Percentiles rank a stretch among this genome's conserved stretches.
phyloP scores from a whole-genome alignment of 2,329 filamentous ascomycete genomes.

The Diaporthe caulivora region DNA sequence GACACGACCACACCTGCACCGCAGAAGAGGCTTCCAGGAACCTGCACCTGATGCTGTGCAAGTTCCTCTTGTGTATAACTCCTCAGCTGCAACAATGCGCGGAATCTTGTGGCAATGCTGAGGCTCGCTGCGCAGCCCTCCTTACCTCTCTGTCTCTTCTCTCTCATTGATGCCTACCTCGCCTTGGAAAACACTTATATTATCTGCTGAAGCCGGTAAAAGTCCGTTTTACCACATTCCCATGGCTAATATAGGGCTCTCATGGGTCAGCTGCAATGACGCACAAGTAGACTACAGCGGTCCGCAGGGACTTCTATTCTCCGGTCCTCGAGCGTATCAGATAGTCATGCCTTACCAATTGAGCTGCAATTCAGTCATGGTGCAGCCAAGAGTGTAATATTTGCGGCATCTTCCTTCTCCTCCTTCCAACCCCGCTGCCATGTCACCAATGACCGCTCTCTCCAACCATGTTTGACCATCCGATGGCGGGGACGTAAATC shows the following conservation, averaged over 20 bases:
- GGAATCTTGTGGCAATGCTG: too few relatives aligned
- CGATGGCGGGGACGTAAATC: conserved; percentile 1
- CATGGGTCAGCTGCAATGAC: not conserved
- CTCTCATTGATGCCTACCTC: not conserved
- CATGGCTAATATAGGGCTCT: not conserved
- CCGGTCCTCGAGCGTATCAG: not conserved
- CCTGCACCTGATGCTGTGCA: not conserved
- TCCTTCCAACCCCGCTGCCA: conserved; percentile 25
- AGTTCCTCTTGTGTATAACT: not conserved
- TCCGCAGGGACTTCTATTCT: not conserved
- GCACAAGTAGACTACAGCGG: not conserved
- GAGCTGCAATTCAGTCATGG: conserved; percentile 17
- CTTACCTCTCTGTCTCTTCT: not conserved
- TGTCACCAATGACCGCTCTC: conserved; percentile 22
- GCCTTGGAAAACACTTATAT: too few relatives aligned
- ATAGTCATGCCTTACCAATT: conserved; percentile 33
- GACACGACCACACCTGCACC: not conserved
- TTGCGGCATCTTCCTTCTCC: conserved; percentile 29
- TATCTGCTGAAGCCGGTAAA: too few relatives aligned
- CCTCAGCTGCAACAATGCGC: not conserved
- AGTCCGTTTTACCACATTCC: not conserved
- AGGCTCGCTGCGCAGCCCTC: too few relatives aligned
- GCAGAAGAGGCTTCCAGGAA: not conserved
- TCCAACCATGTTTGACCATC: not conserved
- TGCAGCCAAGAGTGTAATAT: conserved; percentile 19